Conservation (phyloP, 106 monocot species). For the Dendrobium chrysotoxum region DNA sequence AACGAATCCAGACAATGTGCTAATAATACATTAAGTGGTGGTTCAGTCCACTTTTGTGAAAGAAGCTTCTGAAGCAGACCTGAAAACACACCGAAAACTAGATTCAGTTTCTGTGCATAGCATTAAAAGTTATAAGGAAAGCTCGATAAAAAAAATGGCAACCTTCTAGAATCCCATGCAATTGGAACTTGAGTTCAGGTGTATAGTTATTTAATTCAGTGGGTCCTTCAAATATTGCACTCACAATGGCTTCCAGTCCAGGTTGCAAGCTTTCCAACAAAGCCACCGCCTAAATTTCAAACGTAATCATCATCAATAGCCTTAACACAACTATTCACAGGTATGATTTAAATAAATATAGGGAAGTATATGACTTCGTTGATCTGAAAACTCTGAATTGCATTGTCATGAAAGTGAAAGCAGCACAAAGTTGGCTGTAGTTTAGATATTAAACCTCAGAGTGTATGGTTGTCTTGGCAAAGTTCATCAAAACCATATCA, state of each 20-base stretch:
- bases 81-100: conserved; percentile 23
- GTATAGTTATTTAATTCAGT: conserved; percentile 13
- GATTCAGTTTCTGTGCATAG: conserved; percentile 8
- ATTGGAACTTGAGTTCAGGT: conserved; percentile 47
- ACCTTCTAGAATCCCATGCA: conserved; percentile 78
- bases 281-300: conserved; percentile 37
- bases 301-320: background rate
- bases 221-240: conserved; percentile 67
- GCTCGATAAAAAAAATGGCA: conserved; percentile 4
- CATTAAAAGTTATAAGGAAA: background rate
- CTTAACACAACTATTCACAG: background rate
- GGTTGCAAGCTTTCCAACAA: conserved; percentile 76
- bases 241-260: conserved; percentile 67
- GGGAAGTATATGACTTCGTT: background rate
- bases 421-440: background rate
- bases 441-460: conserved; percentile 40
- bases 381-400: background rate
- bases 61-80: conserved; percentile 82
- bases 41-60: conserved; percentile 66
- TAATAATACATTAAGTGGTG: conserved; percentile 53
- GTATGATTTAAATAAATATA: background rate
- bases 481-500: conserved; percentile 26
- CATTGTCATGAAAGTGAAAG: conserved; percentile 7
- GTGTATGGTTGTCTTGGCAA: conserved; percentile 18
- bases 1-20: conserved; percentile 79